Conservation (phyloP, 768 basidiomycete species). For the Rhodotorula kratochvilovae region DNA sequence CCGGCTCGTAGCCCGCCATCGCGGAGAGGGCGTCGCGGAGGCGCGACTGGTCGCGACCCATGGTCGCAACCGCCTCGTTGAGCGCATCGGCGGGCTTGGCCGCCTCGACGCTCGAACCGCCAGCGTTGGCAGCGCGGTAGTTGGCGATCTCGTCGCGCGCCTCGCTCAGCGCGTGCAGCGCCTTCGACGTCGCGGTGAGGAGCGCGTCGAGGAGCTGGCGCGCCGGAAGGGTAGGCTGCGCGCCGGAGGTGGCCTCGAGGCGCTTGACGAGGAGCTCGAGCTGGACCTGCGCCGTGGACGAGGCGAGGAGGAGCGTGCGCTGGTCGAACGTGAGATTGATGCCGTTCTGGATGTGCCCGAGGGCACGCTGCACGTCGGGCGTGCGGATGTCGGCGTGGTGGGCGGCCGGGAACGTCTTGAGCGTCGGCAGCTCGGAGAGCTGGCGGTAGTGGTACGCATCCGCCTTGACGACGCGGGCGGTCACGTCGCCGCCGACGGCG, state of each 20-base stretch:
- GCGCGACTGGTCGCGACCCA: conserved; percentile 16
- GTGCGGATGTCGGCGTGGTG: conserved; percentile 81
- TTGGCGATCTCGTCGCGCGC: conserved; percentile 20
- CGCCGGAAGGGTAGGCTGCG: not conserved
- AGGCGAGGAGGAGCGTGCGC: conserved; percentile 18
- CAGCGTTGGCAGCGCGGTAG: conserved; percentile 19
- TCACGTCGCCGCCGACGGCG: conserved; percentile 2
- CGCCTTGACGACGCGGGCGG: conserved; percentile 10
- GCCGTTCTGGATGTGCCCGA: conserved; percentile 71
- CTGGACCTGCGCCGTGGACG: not conserved
- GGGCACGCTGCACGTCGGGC: conserved; percentile 76
- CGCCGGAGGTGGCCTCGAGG: not conserved
- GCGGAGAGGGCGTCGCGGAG: conserved; percentile 5
- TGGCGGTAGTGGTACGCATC: conserved; percentile 52
- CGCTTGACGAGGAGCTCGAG: conserved; percentile 22
- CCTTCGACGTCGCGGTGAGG: conserved; percentile 8
- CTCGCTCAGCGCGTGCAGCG: conserved; percentile 17
- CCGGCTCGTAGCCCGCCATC: conserved; percentile 11
- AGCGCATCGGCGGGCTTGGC: not conserved
- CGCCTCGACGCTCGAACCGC: not conserved
- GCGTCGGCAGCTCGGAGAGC: conserved; percentile 60
- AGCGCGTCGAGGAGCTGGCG: conserved; percentile 4
- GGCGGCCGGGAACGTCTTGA: conserved; percentile 59
- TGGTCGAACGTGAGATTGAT: conserved; percentile 49
- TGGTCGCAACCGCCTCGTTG: not conserved